Percentiles rank a stretch among this genome's conserved stretches.
phyloP scores from a whole-genome alignment of 2,329 filamentous ascomycete species.

The Neophaeococcomyces mojaviensis region DNA sequence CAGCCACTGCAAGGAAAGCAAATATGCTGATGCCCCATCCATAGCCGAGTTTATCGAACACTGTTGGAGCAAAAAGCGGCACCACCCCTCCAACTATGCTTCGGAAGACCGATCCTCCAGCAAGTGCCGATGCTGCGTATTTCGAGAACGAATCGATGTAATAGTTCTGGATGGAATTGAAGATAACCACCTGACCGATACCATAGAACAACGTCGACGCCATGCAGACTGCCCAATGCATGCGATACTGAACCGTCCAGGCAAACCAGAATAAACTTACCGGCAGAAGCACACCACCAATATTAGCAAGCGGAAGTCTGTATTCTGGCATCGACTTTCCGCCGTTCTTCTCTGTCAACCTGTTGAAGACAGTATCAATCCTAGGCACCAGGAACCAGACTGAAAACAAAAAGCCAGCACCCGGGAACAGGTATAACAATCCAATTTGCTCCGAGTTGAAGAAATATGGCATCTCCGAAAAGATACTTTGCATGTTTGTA shows the following conservation, averaged over 20 bases:
- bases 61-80: conserved; percentile 40
- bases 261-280: conserved; percentile 41
- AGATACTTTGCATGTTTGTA: conserved; percentile 7
- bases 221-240: conserved; percentile 41
- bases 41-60: conserved; percentile 32
- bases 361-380: conserved; percentile 37
- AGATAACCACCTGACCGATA: conserved; percentile 46
- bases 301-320: conserved; percentile 47
- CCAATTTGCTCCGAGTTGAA: conserved; percentile 47
- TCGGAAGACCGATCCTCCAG: conserved; percentile 38
- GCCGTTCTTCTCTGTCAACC: conserved; percentile 22
- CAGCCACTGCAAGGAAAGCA: conserved; percentile 37
- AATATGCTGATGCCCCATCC: conserved; percentile 39
- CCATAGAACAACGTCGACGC: conserved; percentile 40
- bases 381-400: conserved; percentile 37
- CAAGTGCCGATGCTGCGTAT: conserved; percentile 41
- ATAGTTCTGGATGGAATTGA: conserved; percentile 46
- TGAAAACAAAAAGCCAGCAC: conserved; percentile 50
- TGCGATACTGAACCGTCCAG: conserved; percentile 36
- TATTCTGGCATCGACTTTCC: conserved; percentile 40
- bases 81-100: conserved; percentile 43
- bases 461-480: conserved; percentile 39
- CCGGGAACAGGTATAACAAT: conserved; percentile 53
- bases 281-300: conserved; percentile 35
- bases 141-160: conserved; percentile 36